These are phyloP conservation scores for Cyberlindnera sargentensis DNA, from an alignment of 805 yeast species.

Conservation along the genomic window DNA sequence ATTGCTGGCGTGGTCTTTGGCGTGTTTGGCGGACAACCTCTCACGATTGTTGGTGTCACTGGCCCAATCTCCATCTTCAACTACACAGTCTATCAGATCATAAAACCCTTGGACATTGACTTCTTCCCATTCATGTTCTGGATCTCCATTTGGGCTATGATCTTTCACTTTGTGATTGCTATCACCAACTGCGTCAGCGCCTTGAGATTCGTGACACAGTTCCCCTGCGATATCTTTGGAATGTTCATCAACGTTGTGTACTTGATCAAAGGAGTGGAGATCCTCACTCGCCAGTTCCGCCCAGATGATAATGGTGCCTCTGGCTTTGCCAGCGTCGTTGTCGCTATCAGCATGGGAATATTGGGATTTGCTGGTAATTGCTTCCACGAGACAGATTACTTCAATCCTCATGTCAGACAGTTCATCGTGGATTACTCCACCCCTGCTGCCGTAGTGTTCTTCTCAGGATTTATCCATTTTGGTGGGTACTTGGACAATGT, in stretches of 20 bases:
- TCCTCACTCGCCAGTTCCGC: slow-evolving; percentile 63
- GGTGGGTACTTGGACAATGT: slow-evolving; percentile 67
- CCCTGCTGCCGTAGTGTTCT: slow-evolving; percentile 77
- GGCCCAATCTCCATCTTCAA: slow-evolving; percentile 93
- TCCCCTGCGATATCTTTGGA: slow-evolving; percentile 91
- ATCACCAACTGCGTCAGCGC: slow-evolving; percentile 58
- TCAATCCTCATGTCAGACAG: slow-evolving; percentile 54
- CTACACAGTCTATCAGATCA: slow-evolving; percentile 76
- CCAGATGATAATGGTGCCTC: slow-evolving; percentile 29
- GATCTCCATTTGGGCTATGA: slow-evolving; percentile 89
- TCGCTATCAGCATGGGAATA: slow-evolving; percentile 68
- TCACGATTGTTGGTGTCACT: slow-evolving; percentile 94
- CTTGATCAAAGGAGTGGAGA: slow-evolving; percentile 85
- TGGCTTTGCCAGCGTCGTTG: slow-evolving; percentile 70
- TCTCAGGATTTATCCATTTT: slow-evolving; percentile 89
- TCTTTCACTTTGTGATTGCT: slow-evolving; percentile 70
- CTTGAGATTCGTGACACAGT: slow-evolving; percentile 66
- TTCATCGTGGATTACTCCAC: slow-evolving; percentile 81
- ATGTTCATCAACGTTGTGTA: slow-evolving; percentile 83
- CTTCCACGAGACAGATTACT: slow-evolving; percentile 45
- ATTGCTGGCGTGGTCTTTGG: slow-evolving; percentile 90
- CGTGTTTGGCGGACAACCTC: slow-evolving; percentile 78
- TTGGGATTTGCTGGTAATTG: slow-evolving; percentile 66
- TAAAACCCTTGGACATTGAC: slow-evolving; percentile 41
- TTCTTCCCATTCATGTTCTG: slow-evolving; percentile 89